phyloP scores from a whole-genome alignment of 129 eudicot genomes.

The Centaurea solstitialis region DNA sequence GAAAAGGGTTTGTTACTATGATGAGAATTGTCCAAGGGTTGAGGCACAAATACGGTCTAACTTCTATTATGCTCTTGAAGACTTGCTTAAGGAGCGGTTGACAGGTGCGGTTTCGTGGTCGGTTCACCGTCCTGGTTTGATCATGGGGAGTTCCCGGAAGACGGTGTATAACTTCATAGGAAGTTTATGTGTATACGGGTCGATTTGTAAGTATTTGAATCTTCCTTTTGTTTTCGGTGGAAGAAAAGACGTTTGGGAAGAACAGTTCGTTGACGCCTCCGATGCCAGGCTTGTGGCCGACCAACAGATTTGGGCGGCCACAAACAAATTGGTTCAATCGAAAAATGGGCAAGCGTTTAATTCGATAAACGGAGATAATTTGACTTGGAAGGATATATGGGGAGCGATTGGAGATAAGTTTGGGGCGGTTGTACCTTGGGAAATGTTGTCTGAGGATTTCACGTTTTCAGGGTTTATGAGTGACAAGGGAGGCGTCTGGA shows the following conservation, averaged over 20 bases:
- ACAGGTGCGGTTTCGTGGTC: slow-evolving; percentile 63
- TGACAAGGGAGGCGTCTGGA: slow-evolving; percentile 65
- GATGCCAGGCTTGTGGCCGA: slow-evolving; percentile 88
- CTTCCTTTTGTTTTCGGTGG: slow-evolving; percentile 90
- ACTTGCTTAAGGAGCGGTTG: slow-evolving; percentile 67
- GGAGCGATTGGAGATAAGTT: slow-evolving; percentile 56
- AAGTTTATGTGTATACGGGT: slow-evolving; percentile 70
- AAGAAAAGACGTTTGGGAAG: slow-evolving; percentile 75
- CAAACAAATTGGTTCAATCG: slow-evolving; percentile 30
- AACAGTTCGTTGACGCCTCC: slow-evolving; percentile 64
- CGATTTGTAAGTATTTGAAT: slow-evolving; percentile 63
- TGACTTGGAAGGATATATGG: slow-evolving; percentile 87
- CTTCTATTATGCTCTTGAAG: slow-evolving; percentile 85
- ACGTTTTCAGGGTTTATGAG: slow-evolving; percentile 49
- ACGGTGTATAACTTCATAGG: slow-evolving; percentile 83
- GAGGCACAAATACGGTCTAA: slow-evolving; percentile 42
- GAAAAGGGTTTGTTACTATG: slow-evolving; percentile 32
- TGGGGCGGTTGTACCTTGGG: slow-evolving; percentile 40
- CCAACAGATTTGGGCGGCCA: slow-evolving; percentile 88
- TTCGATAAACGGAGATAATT: slow-evolving; percentile 64
- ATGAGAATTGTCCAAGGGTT: slow-evolving; percentile 68
- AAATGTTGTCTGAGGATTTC: slow-evolving; percentile 49
- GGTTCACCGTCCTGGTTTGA: slow-evolving; percentile 84
- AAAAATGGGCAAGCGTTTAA: slow-evolving; percentile 67
- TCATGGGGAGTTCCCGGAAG: slow-evolving; percentile 62